Percentiles rank a stretch among this genome's conserved stretches.
These are phyloP conservation scores for Phycomyces nitens DNA, from an alignment of 192 early-diverging fungal species.

Conservation along the genomic window DNA sequence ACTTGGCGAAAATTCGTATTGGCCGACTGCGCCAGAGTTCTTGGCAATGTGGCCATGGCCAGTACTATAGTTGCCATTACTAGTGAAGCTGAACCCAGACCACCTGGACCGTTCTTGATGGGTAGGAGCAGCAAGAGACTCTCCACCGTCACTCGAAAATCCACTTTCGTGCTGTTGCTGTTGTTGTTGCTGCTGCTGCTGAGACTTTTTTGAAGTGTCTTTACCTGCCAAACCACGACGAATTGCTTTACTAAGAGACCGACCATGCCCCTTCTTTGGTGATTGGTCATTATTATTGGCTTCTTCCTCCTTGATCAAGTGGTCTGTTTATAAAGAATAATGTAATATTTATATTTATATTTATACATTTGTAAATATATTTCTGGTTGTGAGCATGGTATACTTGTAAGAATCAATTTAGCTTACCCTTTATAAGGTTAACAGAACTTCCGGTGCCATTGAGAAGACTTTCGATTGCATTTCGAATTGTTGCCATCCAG, in stretches of 20 bases:
- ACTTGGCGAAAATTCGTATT: conserved; percentile 5
- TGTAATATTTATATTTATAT: too few relatives aligned
- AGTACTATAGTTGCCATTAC: not conserved
- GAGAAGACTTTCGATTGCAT: conserved; percentile 65
- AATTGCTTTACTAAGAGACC: not conserved
- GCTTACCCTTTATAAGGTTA: conserved; percentile 4
- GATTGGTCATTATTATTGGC: conserved; percentile 28
- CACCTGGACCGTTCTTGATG: conserved; percentile 12
- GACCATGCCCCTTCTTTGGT: conserved; percentile 50
- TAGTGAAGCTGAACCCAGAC: conserved; percentile 16
- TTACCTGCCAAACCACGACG: not conserved
- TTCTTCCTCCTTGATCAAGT: too few relatives aligned
- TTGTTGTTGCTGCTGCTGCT: not conserved
- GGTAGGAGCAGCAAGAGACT: conserved; percentile 5
- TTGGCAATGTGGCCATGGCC: not conserved
- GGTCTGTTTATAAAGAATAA: too few relatives aligned
- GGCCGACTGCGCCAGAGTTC: not conserved
- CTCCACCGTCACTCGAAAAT: conserved; percentile 5
- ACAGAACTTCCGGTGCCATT: conserved; percentile 38
- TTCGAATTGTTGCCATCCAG: conserved; percentile 67
- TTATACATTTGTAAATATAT: too few relatives aligned
- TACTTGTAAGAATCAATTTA: not conserved
- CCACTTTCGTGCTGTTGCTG: not conserved
- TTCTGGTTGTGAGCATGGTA: not conserved
- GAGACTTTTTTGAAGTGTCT: not conserved